Evolutionary conservation across 371 early-diverging fungal genomes (phyloP), one percentile per base, ranked within the genome.

Genomic region (Mucor piriformis): DNA sequence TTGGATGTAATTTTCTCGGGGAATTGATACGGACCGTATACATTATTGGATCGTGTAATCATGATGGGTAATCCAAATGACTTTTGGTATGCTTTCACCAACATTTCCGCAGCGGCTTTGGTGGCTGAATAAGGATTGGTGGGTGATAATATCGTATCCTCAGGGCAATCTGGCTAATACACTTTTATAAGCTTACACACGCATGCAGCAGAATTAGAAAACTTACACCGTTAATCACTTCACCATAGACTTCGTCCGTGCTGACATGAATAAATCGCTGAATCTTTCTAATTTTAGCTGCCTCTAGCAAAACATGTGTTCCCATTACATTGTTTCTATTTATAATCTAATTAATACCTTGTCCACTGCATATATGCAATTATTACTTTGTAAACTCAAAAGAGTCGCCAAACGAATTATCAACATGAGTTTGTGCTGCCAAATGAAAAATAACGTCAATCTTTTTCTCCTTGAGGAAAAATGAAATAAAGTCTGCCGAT

Each of bases 231-330:
- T 78, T 82, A n/a, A 77, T 76, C 0, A 82, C 86, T 69, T 91
- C 92, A 6, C 95, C 95, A 64, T 94, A 94, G 0, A 94, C 95
- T 66, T 94, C 95, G 61, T 94, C 95, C 0, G 95, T 94, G 54
- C 86, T 86, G 35, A 94, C 87, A 73, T 89, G 92, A 57, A 94
- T 82, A 65, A 94, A 92, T 23, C 86, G 72, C 27, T 72, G 73
- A 40, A 88, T 72, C 8, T 66, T 62, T 63, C 81, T 61, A 7
- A 67, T 82, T 54, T 88, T 77, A 24, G 92, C 90, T 13, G 89
- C 90, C 72, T 94, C 92, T 35, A 94, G 81, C 63, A 94, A 76
- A 6, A 91, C 91, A 72, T 94, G 95, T 3, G 95, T 92, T 29
- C 93, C 95, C 67, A 92, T 70, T 21, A 94, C 90, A 78, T 94